Evolutionary conservation across 305 asterid genomes (phyloP), one percentile per base, ranked within the genome.

Genomic region (Solanum hybrid): DNA sequence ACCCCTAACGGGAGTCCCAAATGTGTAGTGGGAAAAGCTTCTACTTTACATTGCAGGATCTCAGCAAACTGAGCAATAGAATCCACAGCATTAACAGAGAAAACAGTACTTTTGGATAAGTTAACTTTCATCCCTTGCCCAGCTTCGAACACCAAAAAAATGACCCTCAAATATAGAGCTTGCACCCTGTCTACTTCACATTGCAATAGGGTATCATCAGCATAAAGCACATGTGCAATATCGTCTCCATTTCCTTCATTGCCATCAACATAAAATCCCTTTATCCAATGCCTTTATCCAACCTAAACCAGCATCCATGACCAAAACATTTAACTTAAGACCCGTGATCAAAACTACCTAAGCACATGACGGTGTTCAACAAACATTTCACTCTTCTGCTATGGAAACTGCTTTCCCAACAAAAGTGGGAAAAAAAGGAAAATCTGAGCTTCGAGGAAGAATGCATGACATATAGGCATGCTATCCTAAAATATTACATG

Each of bases 401-500:
- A 79, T 37, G 60, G 29, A 20, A 35, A 71, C 51, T 85, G 76
- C 37, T 37, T 35, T 86, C 42, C 89, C 51, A 71, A 31, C 60
- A 79, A 11, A 77, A 12, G 85, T 66, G 85, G 60, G 1, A 13
- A 4, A 7, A 12, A n/a, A 36, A 3, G 32, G 60, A 37, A 37
- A 37, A 37, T 6, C 3, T 37, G 60, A 20, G 64, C 32, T 79
- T 24, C 71, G 16, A 81, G 71, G 86, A 81, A 8, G 69, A 40
- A 81, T 81, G 69, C 37, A 29, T 81, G 26, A 64, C 66, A 80
- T 80, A 26, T 80, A 80, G 5, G 76, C 90, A 36, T 87, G 66
- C 22, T 88, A 87, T 89, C 88, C 75, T 32, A 73, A 87, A 66
- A 89, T 81, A 40, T 81, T 80, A 80, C 86, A 40, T 80, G 69